Evolutionary conservation across 345 rosid species (phyloP).

Genomic region (Pugionium cornutum): DNA sequence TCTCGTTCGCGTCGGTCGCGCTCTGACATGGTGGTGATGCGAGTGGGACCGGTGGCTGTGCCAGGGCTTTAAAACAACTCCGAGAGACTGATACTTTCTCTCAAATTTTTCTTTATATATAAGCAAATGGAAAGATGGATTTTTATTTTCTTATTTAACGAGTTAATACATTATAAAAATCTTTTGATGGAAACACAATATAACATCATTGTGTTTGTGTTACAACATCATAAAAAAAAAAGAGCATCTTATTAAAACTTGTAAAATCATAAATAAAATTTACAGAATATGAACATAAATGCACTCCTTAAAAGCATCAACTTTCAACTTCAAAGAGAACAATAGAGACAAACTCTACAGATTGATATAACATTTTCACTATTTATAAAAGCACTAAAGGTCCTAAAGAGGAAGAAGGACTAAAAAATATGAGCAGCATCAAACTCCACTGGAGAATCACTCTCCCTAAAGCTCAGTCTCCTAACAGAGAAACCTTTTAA

Average conservation of each 20-base stretch:
- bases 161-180: too few species aligned
- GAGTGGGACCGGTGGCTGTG: slow-evolving; percentile 20
- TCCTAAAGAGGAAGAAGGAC: slow-evolving; percentile 12
- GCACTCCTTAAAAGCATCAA: slow-evolving; percentile 31
- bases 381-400: slow-evolving; percentile 18
- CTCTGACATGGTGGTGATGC: slow-evolving; percentile 38
- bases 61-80: slow-evolving; percentile 18
- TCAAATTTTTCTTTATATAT: too few species aligned
- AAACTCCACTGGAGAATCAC: slow-evolving; percentile 24
- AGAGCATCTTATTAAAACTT: slow-evolving; percentile 3
- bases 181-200: too few species aligned
- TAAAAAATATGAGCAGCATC: slow-evolving; percentile 29
- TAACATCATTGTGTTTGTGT: too few species aligned
- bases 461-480: slow-evolving; percentile 29
- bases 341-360: slow-evolving; percentile 15
- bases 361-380: slow-evolving; percentile 24
- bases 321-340: slow-evolving; percentile 27
- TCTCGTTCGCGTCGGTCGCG: slow-evolving; percentile 52
- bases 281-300: slow-evolving; percentile 37
- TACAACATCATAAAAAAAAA: too few species aligned
- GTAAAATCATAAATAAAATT: slow-evolving; percentile 32
- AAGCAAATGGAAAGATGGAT: too few species aligned
- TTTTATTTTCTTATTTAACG: too few species aligned
- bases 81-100: neutral
- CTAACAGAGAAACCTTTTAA: slow-evolving; percentile 17